Base-by-base conservation (phyloP, 2,329 filamentous ascomycete species). In the Diaporthe caulivora region DNA sequence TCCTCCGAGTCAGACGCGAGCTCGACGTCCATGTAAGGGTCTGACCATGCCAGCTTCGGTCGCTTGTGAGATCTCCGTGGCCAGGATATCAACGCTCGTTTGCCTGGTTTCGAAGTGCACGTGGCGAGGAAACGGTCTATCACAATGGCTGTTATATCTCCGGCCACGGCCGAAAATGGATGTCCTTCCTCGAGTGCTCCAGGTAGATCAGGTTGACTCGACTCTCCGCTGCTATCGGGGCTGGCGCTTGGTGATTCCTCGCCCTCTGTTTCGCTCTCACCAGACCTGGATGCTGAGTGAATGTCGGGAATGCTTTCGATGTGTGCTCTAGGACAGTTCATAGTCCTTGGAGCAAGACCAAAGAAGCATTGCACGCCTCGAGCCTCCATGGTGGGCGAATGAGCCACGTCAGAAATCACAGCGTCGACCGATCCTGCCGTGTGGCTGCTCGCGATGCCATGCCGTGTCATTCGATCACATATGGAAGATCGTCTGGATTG, bases 1-100 rank as follows among this genome's bases (percentile, higher is more conserved):
- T 68, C 64, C 9, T 68, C 64, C 8, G 64, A 29, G 18, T 68
- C 64, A 0, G 64, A 68, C 8, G 37, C 47, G 17, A 54, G 47
- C 17, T 68, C 64, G 15, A 68, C 49, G 1, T 44, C 49, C 49
- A 55, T 54, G 17, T 44, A 68, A 1, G 49, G 24, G 5, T 42
- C 47, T 8, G 49, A 31, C 47, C 44, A 54, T 49, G 2, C n/a
- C 17, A 10, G 4, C 34, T 18, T 55, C 2, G 24, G 18, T 44
- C 49, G 24, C 37, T 68, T 68, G 13, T n/a, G 64, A 0, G n/a
- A 6, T 8, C 2, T 55, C 4, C 2, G 9, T 1, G 64, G 9
- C 64, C 64, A 54, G 0, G 49, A 11, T 4, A 40, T 15, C 3
- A 55, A 29, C 3, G n/a, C n/a, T n/a, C 64, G 34, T 3, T 68